Percentiles rank a stretch among this genome's conserved stretches.
phyloP scores from a whole-genome alignment of 148 eudicot species.

The Chenopodium album region DNA sequence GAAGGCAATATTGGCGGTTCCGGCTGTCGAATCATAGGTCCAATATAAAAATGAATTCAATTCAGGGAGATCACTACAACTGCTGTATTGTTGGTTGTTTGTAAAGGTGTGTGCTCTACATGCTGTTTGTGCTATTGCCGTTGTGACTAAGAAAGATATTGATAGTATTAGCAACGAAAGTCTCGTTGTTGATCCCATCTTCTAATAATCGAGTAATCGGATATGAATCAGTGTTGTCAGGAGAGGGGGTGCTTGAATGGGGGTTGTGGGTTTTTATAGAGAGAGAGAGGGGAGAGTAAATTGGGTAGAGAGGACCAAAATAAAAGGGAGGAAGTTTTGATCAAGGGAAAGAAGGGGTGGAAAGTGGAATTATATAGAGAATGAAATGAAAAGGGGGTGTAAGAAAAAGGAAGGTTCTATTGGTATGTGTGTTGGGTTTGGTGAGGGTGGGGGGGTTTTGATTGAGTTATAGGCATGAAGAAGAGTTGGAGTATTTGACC shows the following conservation, averaged over 20 bases:
- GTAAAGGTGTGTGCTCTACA: slow-evolving; percentile 42
- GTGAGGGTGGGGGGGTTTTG: slow-evolving; percentile 3
- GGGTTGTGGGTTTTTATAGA: no score
- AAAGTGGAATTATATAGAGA: slow-evolving; percentile 6
- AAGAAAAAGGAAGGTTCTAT: slow-evolving; percentile 24
- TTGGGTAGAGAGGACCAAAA: neutral
- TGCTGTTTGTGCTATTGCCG: slow-evolving; percentile 11
- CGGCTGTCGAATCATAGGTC: slow-evolving; percentile 48
- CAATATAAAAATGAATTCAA: slow-evolving; percentile 57
- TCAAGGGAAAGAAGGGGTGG: neutral
- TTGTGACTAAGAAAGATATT: slow-evolving; percentile 7
- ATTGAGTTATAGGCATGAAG: neutral
- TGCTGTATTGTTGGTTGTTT: slow-evolving; percentile 35
- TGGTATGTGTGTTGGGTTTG: slow-evolving; percentile 17
- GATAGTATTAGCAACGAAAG: slow-evolving; percentile 22
- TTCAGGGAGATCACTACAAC: slow-evolving; percentile 48
- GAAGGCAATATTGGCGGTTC: slow-evolving; percentile 64
- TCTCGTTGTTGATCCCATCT: slow-evolving; percentile 7
- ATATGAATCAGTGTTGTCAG: neutral
- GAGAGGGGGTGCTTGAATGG: neutral
- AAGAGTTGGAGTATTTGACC: slow-evolving; percentile 17
- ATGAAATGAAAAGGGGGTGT: neutral
- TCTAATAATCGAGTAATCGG: neutral
- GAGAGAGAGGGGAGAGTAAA: neutral
- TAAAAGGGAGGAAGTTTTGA: neutral